These are phyloP conservation scores for Apiospora aurea DNA, from an alignment of 2,329 filamentous ascomycete genomes.

Conservation along the genomic window DNA sequence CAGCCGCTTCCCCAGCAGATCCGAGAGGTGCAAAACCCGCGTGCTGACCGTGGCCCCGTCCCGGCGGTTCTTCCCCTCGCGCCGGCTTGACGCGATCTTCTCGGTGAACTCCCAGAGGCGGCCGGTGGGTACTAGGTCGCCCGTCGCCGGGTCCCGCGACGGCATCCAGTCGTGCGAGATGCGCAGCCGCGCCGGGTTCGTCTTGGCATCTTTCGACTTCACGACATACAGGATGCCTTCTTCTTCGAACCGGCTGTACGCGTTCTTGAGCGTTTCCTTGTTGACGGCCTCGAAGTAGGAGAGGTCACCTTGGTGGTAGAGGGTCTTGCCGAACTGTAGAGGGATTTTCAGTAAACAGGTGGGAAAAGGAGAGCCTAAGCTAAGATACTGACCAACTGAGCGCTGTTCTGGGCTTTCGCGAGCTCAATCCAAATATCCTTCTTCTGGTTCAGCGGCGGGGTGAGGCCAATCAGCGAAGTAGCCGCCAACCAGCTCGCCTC, in stretches of 20 bases:
- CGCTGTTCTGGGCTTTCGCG: conserved; percentile 79
- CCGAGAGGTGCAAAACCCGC: conserved; percentile 79
- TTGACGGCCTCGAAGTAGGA: conserved; percentile 99
- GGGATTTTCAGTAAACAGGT: background rate
- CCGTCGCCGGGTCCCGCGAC: conserved; percentile 66
- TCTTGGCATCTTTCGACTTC: conserved; percentile 70
- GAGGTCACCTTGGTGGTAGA: conserved; percentile 96
- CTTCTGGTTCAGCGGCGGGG: conserved; percentile 68
- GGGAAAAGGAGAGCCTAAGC: too few relatives aligned
- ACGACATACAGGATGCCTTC: conserved; percentile 85
- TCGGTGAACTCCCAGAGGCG: conserved; percentile 92
- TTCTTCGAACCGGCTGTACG: conserved; percentile 86
- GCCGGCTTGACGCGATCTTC: conserved; percentile 79
- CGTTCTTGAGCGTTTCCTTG: conserved; percentile 96
- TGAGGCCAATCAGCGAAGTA: conserved; percentile 85
- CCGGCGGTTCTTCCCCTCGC: conserved; percentile 95
- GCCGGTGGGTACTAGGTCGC: conserved; percentile 71
- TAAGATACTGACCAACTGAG: conserved; percentile 70
- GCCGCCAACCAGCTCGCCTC: conserved; percentile 93
- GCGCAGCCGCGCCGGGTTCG: conserved; percentile 64
- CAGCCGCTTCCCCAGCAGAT: conserved; percentile 73
- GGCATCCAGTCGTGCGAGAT: conserved; percentile 79
- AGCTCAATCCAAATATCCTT: conserved; percentile 80
- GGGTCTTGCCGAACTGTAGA: conserved; percentile 82
- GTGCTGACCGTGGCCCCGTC: conserved; percentile 89